A percentile compares a stretch with the other conserved stretches of the same genome.
Conservation (phyloP, 2,329 filamentous ascomycete species). For the Lachnellula subtilissima region DNA sequence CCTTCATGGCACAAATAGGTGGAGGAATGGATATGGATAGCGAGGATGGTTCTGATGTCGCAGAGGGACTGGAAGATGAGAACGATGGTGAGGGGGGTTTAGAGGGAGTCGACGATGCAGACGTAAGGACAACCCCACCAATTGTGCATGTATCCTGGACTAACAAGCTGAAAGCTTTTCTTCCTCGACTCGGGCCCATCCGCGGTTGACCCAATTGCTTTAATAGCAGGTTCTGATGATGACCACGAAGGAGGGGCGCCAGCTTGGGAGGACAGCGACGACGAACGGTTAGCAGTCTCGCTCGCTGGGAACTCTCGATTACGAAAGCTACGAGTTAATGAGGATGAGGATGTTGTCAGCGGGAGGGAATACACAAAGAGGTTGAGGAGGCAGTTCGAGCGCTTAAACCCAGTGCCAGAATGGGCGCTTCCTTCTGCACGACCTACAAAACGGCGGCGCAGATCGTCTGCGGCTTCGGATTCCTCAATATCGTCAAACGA, state of each 20-base stretch:
- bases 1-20: slow-evolving; percentile 72
- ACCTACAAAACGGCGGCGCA: slow-evolving; percentile 46
- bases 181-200: slow-evolving; percentile 35
- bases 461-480: slow-evolving; percentile 44
- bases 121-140: slow-evolving; percentile 34
- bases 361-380: slow-evolving; percentile 81
- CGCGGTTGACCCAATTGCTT: slow-evolving; percentile 15
- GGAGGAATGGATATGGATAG: slow-evolving; percentile 39
- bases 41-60: slow-evolving; percentile 11
- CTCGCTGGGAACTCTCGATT: slow-evolving; percentile 70
- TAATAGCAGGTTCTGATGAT: slow-evolving; percentile 27
- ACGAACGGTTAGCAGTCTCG: slow-evolving; percentile 81
- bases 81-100: slow-evolving; percentile 48
- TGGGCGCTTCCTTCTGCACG: slow-evolving; percentile 53
- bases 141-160: neutral
- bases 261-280: slow-evolving; percentile 93
- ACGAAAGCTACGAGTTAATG: slow-evolving; percentile 75
- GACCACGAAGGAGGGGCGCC: slow-evolving; percentile 44
- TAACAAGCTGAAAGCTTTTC: slow-evolving; percentile 30
- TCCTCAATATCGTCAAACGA: slow-evolving; percentile 37
- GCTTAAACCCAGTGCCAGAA: slow-evolving; percentile 53
- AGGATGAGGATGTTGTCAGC: slow-evolving; percentile 79
- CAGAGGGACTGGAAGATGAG: slow-evolving; percentile 32
- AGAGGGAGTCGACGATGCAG: slow-evolving; percentile 68
- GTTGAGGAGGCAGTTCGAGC: slow-evolving; percentile 70